A percentile compares a stretch with the other conserved stretches of the same genome.
These are phyloP conservation scores for Penicillium sp. DNA, from an alignment of 2,329 filamentous ascomycete species.

Conservation along the genomic window DNA sequence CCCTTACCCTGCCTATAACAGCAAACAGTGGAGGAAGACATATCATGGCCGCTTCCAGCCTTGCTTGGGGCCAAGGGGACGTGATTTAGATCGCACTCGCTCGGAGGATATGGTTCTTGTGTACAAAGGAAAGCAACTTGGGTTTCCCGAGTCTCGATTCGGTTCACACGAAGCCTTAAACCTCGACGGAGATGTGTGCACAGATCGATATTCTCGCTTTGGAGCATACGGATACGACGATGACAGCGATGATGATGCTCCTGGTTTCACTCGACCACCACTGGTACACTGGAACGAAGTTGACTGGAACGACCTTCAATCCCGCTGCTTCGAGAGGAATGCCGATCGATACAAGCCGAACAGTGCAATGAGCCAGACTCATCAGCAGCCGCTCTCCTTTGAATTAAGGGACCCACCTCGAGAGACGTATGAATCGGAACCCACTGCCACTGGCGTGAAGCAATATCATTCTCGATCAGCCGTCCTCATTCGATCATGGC, in stretches of 20 bases:
- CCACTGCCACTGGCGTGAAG: slow-evolving; percentile 12
- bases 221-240: slow-evolving; percentile 58
- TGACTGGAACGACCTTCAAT: slow-evolving; percentile 74
- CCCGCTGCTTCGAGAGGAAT: slow-evolving; percentile 70
- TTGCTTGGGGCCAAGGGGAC: slow-evolving; percentile 31
- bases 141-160: slow-evolving; percentile 66
- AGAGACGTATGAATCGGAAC: slow-evolving; percentile 17
- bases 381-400: slow-evolving; percentile 25
- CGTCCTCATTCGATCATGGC: slow-evolving; percentile 82
- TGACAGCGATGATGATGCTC: slow-evolving; percentile 30
- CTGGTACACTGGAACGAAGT: slow-evolving; percentile 63
- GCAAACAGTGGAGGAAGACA: slow-evolving; percentile 59
- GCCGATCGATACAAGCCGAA: slow-evolving; percentile 62
- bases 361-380: slow-evolving; percentile 28
- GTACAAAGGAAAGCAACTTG: slow-evolving; percentile 38
- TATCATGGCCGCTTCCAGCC: slow-evolving; percentile 28
- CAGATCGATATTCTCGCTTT: slow-evolving; percentile 72
- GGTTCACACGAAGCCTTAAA: slow-evolving; percentile 67
- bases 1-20: slow-evolving; percentile 75
- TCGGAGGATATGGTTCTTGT: slow-evolving; percentile 34
- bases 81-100: slow-evolving; percentile 28
- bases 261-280: slow-evolving; percentile 35
- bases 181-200: slow-evolving; percentile 69
- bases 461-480: slow-evolving; percentile 64
- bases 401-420: slow-evolving; percentile 23